These are phyloP conservation scores for Pezicula radicicola DNA, from an alignment of 2,329 filamentous ascomycete species.

Conservation along the genomic window DNA sequence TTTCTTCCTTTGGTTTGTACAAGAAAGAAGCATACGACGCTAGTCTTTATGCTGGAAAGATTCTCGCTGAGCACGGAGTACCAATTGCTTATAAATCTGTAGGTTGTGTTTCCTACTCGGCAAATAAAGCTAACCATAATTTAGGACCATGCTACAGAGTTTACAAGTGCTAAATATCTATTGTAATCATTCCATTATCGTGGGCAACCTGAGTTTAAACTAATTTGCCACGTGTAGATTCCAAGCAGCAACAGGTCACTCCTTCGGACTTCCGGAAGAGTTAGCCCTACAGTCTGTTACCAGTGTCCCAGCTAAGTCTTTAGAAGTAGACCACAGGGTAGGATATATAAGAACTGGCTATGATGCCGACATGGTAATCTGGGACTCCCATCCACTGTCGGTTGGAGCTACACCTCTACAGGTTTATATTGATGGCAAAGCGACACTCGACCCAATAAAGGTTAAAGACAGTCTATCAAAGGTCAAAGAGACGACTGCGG, in stretches of 20 bases:
- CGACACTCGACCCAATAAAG: slow-evolving; percentile 30
- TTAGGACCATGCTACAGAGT: slow-evolving; percentile 31
- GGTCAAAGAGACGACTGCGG: not conserved
- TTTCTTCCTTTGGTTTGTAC: slow-evolving; percentile 38
- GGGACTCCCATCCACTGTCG: slow-evolving; percentile 44
- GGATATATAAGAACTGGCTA: slow-evolving; percentile 42
- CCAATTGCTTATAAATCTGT: slow-evolving; percentile 41
- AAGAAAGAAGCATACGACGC: slow-evolving; percentile 40
- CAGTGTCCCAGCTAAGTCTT: slow-evolving; percentile 40
- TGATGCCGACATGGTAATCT: slow-evolving; percentile 48
- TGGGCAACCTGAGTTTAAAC: not conserved
- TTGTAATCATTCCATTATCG: slow-evolving; percentile 20
- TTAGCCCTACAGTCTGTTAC: slow-evolving; percentile 42
- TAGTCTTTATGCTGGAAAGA: slow-evolving; percentile 36
- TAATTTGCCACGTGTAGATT: slow-evolving; percentile 17
- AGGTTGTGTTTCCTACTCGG: not conserved
- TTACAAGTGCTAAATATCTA: slow-evolving; percentile 38
- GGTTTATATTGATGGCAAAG: slow-evolving; percentile 44
- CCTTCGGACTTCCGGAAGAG: slow-evolving; percentile 37
- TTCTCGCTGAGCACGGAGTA: slow-evolving; percentile 36
- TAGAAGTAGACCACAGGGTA: slow-evolving; percentile 40
- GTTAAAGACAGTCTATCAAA: slow-evolving; percentile 27
- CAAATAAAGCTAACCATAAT: not conserved
- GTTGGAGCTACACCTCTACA: slow-evolving; percentile 42
- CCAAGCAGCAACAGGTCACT: slow-evolving; percentile 38